A percentile compares a stretch with the other conserved stretches of the same genome.
Evolutionary conservation across 257 asterid species (phyloP).

Genomic region (Solanum etuberosum): DNA sequence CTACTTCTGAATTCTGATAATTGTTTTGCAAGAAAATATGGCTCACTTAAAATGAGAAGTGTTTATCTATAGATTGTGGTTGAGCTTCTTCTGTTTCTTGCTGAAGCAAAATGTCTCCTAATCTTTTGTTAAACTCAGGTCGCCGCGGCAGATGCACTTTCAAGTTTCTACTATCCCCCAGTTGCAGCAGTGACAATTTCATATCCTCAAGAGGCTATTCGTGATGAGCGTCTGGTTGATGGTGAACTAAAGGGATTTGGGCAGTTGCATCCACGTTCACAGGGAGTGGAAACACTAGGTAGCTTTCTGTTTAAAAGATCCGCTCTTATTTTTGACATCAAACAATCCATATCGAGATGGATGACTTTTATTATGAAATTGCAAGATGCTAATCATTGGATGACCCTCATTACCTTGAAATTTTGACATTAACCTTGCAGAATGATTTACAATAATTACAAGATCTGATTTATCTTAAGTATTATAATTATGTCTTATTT

Average conservation of each 20-base stretch:
- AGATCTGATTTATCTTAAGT: neutral
- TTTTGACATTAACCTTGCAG: neutral
- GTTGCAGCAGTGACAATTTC: slow-evolving; percentile 91
- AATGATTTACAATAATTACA: neutral
- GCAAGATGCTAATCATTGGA: neutral
- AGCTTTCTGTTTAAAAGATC: neutral
- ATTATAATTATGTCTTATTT: slow-evolving; percentile 7
- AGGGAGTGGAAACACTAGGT: slow-evolving; percentile 98
- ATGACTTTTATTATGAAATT: neutral
- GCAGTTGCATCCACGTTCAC: slow-evolving; percentile 97
- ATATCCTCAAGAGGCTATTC: slow-evolving; percentile 80
- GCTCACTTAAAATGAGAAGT: neutral
- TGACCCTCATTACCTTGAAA: neutral
- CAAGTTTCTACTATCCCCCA: slow-evolving; percentile 81
- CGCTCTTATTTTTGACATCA: neutral
- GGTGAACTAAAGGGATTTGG: slow-evolving; percentile 97
- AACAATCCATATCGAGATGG: neutral
- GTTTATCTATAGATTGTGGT: neutral
- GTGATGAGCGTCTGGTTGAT: slow-evolving; percentile 56
- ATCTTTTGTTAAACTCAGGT: slow-evolving; percentile 30
- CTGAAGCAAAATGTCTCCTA: neutral
- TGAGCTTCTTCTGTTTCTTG: neutral
- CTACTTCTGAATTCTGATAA: neutral
- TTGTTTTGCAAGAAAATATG: neutral
- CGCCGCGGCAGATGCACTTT: slow-evolving; percentile 68